These are phyloP conservation scores for Psidium guajava DNA, from an alignment of 345 rosid species.

Conservation along the genomic window DNA sequence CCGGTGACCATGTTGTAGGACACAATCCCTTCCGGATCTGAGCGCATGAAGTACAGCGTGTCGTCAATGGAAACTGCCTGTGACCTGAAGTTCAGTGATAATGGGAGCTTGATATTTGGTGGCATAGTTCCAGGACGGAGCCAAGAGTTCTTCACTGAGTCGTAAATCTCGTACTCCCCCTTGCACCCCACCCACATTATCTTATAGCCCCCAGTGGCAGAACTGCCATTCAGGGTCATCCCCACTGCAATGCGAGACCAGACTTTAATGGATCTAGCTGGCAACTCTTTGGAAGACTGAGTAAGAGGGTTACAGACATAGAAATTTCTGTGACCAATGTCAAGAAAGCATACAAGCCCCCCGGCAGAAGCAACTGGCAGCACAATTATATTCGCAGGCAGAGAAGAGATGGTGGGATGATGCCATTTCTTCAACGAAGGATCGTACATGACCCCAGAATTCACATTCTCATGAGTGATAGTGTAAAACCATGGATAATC, in stretches of 20 bases:
- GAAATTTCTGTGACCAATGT: constrained; percentile 81
- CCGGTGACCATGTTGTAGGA: constrained; percentile 68
- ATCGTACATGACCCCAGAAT: constrained; percentile 83
- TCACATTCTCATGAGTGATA: constrained; percentile 75
- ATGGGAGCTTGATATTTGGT: constrained; percentile 54
- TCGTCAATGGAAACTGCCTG: constrained; percentile 62
- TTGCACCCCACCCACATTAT: constrained; percentile 87
- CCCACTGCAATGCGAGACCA: constrained; percentile 94
- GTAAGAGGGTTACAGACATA: constrained; percentile 89
- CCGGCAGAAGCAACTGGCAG: constrained; percentile 94
- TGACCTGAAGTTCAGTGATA: constrained; percentile 77
- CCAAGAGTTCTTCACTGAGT: constrained; percentile 68
- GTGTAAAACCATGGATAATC: constrained; percentile 82
- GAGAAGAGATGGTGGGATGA: constrained; percentile 55
- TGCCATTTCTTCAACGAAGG: constrained; percentile 82
- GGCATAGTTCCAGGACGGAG: constrained; percentile 74
- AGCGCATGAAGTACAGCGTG: constrained; percentile 79
- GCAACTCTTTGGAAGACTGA: constrained; percentile 71
- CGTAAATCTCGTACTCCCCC: constrained; percentile 90
- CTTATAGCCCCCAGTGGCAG: constrained; percentile 58
- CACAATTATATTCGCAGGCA: constrained; percentile 60
- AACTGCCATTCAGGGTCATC: constrained; percentile 59
- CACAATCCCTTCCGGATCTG: constrained; percentile 87
- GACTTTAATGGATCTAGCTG: constrained; percentile 76
- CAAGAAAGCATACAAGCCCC: constrained; percentile 93